Base-by-base conservation (phyloP, 2,329 filamentous ascomycete genomes). In the Sclerotinia glacialis region DNA sequence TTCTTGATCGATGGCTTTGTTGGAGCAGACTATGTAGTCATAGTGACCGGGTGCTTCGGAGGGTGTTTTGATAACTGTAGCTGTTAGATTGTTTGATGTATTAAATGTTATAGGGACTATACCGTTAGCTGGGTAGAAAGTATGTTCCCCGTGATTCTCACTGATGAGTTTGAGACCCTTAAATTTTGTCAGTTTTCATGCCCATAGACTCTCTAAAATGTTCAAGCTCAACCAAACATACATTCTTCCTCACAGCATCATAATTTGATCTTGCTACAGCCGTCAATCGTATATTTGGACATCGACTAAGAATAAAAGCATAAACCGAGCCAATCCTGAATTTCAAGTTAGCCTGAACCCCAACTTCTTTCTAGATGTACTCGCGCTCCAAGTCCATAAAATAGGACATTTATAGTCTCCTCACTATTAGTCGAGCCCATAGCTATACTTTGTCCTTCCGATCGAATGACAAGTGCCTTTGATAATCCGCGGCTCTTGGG, bases 181-280 rank as follows among this genome's bases (percentile, higher is more conserved):
- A 3, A 11, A 37, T 3, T 40, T 6, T 55, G 16, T 56, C 1
- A 74, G 40, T 9, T n/a, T 31, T 28, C 66, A 2, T 74, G 75
- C 26, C 26, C 65, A 70, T 37, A 79, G 6, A 7, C 3, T 34
- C 40, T 18, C 16, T 3, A 28, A 5, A n/a, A 18, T 11, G 2
- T 40, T 40, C 14, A 40, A 40, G 5, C 7, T 74, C 12, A 70
- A 72, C 56, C 79, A 77, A 47, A 76, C 71, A 28, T 75, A 76
- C 86, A 42, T 80, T 78, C 16, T 75, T 74, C 61, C 80, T 81
- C 14, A 88, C 84, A 4, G 80, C 82, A 9, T 79, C 76, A 75
- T 85, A 87, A 73, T 88, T 88, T 0, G 85, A 86, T 31, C 86
- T 81, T 53, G 85, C 87, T 53, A 87, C 82, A 2, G 86, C 83